Conservation (phyloP, 2,329 filamentous ascomycete genomes). For the Trichoderma koningii region DNA sequence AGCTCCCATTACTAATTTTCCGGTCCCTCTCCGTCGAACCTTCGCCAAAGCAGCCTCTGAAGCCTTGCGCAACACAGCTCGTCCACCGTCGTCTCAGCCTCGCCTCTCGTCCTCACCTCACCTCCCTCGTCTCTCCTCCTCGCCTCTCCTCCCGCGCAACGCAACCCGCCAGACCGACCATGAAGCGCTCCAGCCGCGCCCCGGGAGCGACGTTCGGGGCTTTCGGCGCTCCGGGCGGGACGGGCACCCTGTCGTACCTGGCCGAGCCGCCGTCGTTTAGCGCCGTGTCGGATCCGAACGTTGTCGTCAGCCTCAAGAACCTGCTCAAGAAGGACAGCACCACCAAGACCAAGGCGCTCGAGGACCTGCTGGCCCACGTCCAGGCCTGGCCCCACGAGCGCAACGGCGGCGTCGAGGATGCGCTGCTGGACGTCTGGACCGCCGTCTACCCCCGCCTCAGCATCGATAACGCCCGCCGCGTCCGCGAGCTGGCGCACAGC, state of each 20-base stretch:
- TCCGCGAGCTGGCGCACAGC: conserved; percentile 81
- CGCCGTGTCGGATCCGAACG: conserved; percentile 73
- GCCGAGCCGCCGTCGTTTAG: conserved; percentile 81
- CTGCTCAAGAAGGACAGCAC: conserved; percentile 88
- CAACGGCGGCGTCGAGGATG: conserved; percentile 71
- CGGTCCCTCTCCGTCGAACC: conserved; percentile 13
- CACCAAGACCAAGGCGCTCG: conserved; percentile 86
- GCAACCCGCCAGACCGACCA: conserved; percentile 26
- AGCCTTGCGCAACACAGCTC: conserved; percentile 12
- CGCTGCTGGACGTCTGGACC: conserved; percentile 85
- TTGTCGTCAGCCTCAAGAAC: conserved; percentile 91
- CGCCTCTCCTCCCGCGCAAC: background rate
- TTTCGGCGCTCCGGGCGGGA: conserved; percentile 45
- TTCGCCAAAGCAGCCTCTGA: background rate
- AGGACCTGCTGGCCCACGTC: conserved; percentile 74
- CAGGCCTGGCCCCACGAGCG: conserved; percentile 54
- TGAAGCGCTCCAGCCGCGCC: conserved; percentile 37
- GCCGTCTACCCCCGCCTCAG: conserved; percentile 85
- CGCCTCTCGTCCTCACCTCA: background rate
- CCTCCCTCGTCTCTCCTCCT: background rate
- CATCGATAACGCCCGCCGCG: conserved; percentile 84
- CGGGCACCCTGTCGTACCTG: conserved; percentile 75
- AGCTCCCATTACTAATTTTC: conserved; percentile 20
- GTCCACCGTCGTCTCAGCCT: background rate
- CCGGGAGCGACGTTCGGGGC: conserved; percentile 34